phyloP scores from a whole-genome alignment of 129 eudicot genomes.

The Helichrysum umbraculigerum region DNA sequence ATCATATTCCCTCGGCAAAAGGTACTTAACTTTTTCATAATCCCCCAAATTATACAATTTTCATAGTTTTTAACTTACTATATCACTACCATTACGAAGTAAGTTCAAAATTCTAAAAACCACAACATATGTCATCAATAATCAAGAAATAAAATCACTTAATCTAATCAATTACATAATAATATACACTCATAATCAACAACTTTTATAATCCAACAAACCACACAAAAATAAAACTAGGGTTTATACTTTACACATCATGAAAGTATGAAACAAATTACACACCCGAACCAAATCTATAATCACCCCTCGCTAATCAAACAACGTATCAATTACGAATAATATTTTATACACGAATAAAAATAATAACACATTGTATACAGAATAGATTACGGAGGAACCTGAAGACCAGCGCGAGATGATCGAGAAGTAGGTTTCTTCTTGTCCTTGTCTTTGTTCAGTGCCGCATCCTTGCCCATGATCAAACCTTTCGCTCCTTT shows the following conservation, averaged over 20 bases:
- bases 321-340: background rate
- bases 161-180: too few relatives aligned
- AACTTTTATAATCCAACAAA: too few relatives aligned
- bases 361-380: background rate
- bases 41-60: too few relatives aligned
- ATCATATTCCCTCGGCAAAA: too few relatives aligned
- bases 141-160: background rate
- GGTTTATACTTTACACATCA: background rate
- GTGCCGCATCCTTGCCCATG: constrained; percentile 58
- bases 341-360: background rate
- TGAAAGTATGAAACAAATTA: background rate
- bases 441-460: constrained; percentile 73
- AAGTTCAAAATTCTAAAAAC: background rate
- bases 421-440: constrained; percentile 83
- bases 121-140: background rate
- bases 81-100: too few relatives aligned
- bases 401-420: constrained; percentile 93
- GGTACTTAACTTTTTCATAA: too few relatives aligned
- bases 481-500: constrained; percentile 85
- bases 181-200: background rate
- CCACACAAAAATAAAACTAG: too few relatives aligned
- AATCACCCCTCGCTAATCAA: background rate
- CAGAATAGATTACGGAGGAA: constrained; percentile 21
- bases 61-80: too few relatives aligned
- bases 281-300: background rate